Evolutionary conservation across 2,329 filamentous ascomycete species (phyloP).

Genomic region (Colletotrichum sp.): DNA sequence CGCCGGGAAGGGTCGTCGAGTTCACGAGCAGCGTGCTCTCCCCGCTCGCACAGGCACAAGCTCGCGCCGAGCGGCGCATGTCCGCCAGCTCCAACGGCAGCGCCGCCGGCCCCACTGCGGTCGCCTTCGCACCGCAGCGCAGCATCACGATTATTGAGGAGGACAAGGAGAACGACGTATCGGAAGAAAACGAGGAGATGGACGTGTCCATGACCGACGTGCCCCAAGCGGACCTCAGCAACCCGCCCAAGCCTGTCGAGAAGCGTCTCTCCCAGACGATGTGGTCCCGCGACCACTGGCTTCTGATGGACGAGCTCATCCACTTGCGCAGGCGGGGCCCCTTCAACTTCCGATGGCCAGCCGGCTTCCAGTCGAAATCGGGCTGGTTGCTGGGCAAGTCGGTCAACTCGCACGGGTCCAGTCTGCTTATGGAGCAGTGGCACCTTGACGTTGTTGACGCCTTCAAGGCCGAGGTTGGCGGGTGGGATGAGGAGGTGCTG

Average conservation of each 20-base stretch:
- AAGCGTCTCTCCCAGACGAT: constrained; percentile 41
- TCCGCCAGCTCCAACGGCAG: background rate
- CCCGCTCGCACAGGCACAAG: constrained; percentile 45
- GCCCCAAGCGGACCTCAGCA: background rate
- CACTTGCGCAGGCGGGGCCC: constrained; percentile 50
- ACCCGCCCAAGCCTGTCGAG: background rate
- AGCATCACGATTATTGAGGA: constrained; percentile 13
- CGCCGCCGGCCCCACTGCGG: background rate
- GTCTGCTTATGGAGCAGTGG: constrained; percentile 57
- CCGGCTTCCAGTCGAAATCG: constrained; percentile 30
- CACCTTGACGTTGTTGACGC: constrained; percentile 63
- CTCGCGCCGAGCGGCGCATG: constrained; percentile 1
- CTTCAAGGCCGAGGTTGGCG: constrained; percentile 51
- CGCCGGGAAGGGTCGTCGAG: constrained; percentile 62
- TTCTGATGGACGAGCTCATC: constrained; percentile 55
- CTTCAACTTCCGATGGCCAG: constrained; percentile 37
- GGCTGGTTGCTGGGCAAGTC: constrained; percentile 51
- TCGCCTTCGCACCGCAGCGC: background rate
- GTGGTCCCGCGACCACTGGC: constrained; percentile 60
- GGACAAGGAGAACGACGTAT: constrained; percentile 38
- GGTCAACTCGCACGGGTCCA: constrained; percentile 50
- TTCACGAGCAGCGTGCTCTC: constrained; percentile 58
- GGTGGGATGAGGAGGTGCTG: constrained; percentile 54
- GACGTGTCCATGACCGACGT: constrained; percentile 18
- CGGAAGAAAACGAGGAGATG: constrained; percentile 19